Conservation (phyloP, 305 asterid genomes). For the Vinca major region DNA sequence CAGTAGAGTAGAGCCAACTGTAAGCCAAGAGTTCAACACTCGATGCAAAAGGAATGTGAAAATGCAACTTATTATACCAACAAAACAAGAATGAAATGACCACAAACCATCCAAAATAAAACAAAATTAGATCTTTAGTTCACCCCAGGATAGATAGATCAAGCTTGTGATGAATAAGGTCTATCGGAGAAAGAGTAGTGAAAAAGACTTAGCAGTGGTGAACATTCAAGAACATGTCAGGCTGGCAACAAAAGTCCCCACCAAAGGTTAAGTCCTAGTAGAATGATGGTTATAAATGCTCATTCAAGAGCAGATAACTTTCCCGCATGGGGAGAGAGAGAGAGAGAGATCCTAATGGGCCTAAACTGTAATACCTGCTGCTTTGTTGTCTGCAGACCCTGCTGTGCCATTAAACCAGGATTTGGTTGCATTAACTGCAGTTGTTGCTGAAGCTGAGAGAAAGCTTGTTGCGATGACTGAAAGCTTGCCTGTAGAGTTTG, state of each 20-base stretch:
- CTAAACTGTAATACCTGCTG: conserved; percentile 45
- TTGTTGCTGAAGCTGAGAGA: conserved; percentile 92
- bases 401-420: conserved; percentile 46
- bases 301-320: background rate
- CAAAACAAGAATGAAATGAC: background rate
- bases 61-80: background rate
- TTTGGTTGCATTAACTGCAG: conserved; percentile 73
- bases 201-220: background rate
- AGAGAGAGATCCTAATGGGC: background rate
- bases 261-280: background rate
- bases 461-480: conserved; percentile 79
- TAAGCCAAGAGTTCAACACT: background rate
- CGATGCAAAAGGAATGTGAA: background rate
- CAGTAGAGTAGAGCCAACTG: background rate
- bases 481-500: conserved; percentile 87
- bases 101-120: too few relatives aligned
- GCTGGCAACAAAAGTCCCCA: background rate
- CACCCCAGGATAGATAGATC: too few relatives aligned
- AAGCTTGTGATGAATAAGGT: background rate
- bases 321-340: background rate
- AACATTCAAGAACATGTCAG: background rate
- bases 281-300: background rate
- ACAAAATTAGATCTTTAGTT: too few relatives aligned
- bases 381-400: conserved; percentile 40
- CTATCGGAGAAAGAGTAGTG: background rate